Evolutionary conservation across 345 rosid genomes (phyloP), one percentile per base, ranked within the genome.

Genomic region (Eucalyptus erythrocorys): DNA sequence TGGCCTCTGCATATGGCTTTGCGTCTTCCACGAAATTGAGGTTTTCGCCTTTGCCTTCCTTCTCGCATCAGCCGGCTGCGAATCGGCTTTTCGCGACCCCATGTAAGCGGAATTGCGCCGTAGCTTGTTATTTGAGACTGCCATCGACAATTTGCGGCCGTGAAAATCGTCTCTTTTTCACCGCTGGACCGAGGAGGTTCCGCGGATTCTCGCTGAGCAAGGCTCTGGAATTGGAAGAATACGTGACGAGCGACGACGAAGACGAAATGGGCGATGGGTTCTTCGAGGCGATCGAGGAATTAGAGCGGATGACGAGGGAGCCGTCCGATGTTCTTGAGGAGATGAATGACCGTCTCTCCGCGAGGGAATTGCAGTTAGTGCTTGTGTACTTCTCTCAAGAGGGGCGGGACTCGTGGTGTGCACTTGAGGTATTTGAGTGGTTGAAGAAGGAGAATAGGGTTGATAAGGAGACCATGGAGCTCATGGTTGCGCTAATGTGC

Each of bases 371-470:
- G 59, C 99, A 96, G 10, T 89, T 97, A 43, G 98, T 97, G 87
- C 89, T 97, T 22, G 99, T 97, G 17, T 97, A 97, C 91, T 97
- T 97, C 89, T 93, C 99, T 53, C 99, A 96, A 86, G 99, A 97
- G 90, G 99, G 99, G 86, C 94, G 99, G 87, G 99, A 97, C 53
- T 97, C 99, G 1, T 96, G 99, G 99, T 97, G 99, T 86, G 96
- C 99, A 0, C 97, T 97, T 11, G 99, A 97, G 91, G 99, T 97
- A 27, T 97, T 97, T 86, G 99, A 97, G 89, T 97, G 99, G 99
- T 89, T 97, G 71, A 94, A 91, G 57, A 96, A 95, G 91, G 99
- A 95, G 89, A 92, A 96, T 49, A 92, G 94, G 79, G 99, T 97
- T 10, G 99, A 97, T 89, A 92, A 93, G 87, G 98, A 97, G 92